Conservation (phyloP, 2,329 filamentous ascomycete species). For the Neobulgaria alba region DNA sequence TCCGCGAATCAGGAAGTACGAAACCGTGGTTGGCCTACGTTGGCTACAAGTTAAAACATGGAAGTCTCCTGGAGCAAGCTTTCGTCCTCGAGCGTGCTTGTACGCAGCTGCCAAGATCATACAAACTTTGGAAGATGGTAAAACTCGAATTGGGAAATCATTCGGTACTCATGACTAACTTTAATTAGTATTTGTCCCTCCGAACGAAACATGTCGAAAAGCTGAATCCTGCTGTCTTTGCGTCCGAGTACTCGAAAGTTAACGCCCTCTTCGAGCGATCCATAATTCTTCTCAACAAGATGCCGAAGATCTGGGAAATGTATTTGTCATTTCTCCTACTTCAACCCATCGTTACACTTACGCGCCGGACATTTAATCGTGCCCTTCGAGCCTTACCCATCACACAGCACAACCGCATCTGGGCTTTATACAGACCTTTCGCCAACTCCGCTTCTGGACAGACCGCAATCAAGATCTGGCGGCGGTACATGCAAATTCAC, state of each 20-base stretch:
- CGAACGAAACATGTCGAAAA: conserved; percentile 72
- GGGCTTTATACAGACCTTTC: conserved; percentile 84
- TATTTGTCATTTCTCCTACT: conserved; percentile 84
- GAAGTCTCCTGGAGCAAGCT: conserved; percentile 76
- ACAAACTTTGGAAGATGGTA: conserved; percentile 97
- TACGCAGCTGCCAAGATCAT: conserved; percentile 80
- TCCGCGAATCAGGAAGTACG: conserved; percentile 74
- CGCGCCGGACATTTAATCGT: conserved; percentile 82
- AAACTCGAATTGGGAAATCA: neutral
- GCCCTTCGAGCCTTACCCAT: conserved; percentile 85
- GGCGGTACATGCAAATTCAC: conserved; percentile 93
- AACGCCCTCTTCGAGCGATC: conserved; percentile 92
- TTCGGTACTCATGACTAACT: conserved; percentile 12
- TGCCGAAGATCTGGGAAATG: conserved; percentile 98
- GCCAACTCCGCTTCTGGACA: conserved; percentile 83
- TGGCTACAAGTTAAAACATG: conserved; percentile 82
- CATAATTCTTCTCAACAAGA: conserved; percentile 91
- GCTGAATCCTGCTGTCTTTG: conserved; percentile 74
- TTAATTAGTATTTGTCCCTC: conserved; percentile 68
- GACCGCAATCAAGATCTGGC: conserved; percentile 89
- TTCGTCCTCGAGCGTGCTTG: conserved; percentile 86
- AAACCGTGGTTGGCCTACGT: conserved; percentile 96
- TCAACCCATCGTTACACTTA: conserved; percentile 85
- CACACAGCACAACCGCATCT: conserved; percentile 92
- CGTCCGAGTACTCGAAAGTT: conserved; percentile 80